Evolutionary conservation across 305 asterid species (phyloP), one percentile per base, ranked within the genome.

Genomic region (Withania somnifera): DNA sequence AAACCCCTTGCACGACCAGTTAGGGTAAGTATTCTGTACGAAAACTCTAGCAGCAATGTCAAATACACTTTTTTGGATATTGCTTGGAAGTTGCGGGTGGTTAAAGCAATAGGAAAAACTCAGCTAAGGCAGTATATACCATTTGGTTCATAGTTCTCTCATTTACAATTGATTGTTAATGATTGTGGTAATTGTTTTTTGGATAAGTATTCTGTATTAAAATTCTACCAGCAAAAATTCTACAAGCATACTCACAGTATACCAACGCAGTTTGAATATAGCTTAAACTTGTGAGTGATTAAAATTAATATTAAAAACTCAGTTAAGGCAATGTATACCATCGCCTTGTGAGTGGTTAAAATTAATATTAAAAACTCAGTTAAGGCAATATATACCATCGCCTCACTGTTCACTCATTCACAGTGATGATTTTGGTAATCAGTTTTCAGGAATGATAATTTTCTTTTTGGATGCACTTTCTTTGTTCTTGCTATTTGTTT

Each of bases 1-100:
- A 96, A 96, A 84, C 99, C 98, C 73, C 98, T 96, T 26, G 99
- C 98, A 78, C 93, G 98, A 51, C 99, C 99, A 30, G 98, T 95
- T 81, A 94, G 98, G 90, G 98, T 95, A 91, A 86, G 97, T 84
- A 10, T 45, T 67, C 42, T 53, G 20, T 76, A 50, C 15, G 63
- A 52, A 15, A n/a, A 42, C 60, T 50, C 28, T 50, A 75, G 42
- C 30, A 68, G 42, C 69, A 51, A 22, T 68, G 34, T 69, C 28
- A 68, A 54, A 54, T 40, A 36, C 40, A 24, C 45, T 68, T 34
- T 68, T 34, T 19, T 57, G 32, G 60, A 61, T 80, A 24, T 61
- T 4, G 13, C 2, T 26, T 4, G 80, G 79, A 28, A 17, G 17
- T 17, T 24, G 28, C 28, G 80, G 50, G 45, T 26, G 17, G 26